phyloP scores from a whole-genome alignment of 768 basidiomycete species.

The Trametes cingulata region DNA sequence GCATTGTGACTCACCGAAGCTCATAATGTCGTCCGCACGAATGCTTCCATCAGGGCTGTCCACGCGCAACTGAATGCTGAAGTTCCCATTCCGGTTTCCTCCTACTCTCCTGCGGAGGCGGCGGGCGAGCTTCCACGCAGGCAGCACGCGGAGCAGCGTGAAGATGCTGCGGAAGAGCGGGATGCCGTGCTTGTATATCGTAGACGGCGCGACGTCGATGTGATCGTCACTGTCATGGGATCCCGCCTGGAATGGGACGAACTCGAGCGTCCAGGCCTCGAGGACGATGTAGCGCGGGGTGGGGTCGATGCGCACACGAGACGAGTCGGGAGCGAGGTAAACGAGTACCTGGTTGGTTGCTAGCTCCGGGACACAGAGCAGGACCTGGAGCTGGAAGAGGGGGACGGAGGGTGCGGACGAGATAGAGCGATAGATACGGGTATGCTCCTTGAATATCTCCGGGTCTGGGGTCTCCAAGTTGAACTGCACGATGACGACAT shows the following conservation, averaged over 20 bases:
- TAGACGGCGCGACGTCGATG: conserved; percentile 63
- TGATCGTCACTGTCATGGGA: conserved; percentile 20
- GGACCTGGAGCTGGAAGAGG: conserved; percentile 66
- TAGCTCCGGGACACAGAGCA: conserved; percentile 70
- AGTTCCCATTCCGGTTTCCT: conserved; percentile 42
- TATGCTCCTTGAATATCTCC: conserved; percentile 63
- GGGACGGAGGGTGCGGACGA: conserved; percentile 44
- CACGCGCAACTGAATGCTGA: conserved; percentile 52
- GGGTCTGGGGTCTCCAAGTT: conserved; percentile 79
- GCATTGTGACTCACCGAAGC: conserved; percentile 39
- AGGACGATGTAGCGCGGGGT: conserved; percentile 69
- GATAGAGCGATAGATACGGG: conserved; percentile 61
- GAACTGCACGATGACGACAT: conserved; percentile 50
- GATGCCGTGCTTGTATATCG: conserved; percentile 85
- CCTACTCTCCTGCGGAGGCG: conserved; percentile 51
- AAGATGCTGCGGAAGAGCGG: conserved; percentile 77
- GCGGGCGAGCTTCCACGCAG: conserved; percentile 73
- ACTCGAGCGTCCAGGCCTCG: conserved; percentile 66
- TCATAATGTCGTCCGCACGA: conserved; percentile 33
- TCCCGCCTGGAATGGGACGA: conserved; percentile 31
- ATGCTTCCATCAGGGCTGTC: conserved; percentile 35
- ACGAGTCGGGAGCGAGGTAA: conserved; percentile 55
- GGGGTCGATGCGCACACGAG: conserved; percentile 67
- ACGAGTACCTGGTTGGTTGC: conserved; percentile 73
- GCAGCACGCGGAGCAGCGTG: conserved; percentile 71